phyloP scores from a whole-genome alignment of 371 early-diverging fungal species.

The Nematocida sp. region DNA sequence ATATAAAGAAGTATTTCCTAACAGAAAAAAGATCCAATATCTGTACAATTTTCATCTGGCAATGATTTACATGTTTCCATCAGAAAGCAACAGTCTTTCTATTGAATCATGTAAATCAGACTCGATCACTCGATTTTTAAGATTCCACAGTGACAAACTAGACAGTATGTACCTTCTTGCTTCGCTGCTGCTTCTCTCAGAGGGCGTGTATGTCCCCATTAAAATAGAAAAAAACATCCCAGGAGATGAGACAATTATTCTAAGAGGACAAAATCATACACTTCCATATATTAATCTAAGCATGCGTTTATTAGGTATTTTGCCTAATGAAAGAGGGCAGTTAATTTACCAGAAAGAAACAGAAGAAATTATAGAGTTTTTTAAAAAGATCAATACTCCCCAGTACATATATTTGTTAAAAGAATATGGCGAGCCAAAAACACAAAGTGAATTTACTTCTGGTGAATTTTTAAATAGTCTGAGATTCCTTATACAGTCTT shows the following conservation, averaged over 20 bases:
- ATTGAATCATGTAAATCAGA: background rate
- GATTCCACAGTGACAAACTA: background rate
- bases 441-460: background rate
- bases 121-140: background rate
- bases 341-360: background rate
- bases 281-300: background rate
- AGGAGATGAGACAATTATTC: background rate
- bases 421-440: background rate
- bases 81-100: background rate
- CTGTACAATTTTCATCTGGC: background rate
- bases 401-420: background rate
- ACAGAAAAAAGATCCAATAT: background rate
- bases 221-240: background rate
- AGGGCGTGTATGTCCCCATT: background rate
- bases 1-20: background rate
- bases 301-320: background rate
- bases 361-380: background rate
- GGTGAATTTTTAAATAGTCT: background rate
- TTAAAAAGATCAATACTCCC: background rate
- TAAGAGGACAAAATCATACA: background rate
- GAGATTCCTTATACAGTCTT: background rate
- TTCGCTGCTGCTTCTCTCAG: background rate
- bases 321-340: background rate
- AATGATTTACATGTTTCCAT: background rate
- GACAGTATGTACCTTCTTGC: background rate